Conservation (phyloP, 345 rosid species). For the Stellera chamaejasme region DNA sequence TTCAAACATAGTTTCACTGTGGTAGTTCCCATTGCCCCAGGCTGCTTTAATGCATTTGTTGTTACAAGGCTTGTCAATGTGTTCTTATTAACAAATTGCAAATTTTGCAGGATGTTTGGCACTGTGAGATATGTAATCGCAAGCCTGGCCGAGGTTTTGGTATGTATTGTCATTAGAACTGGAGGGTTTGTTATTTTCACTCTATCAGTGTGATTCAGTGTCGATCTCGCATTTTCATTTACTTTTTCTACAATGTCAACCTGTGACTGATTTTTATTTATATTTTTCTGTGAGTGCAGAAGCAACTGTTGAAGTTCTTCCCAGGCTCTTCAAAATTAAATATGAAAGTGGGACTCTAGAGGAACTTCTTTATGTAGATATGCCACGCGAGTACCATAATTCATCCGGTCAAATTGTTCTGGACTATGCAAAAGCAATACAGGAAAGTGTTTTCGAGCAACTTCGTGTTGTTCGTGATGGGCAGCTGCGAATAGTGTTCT, state of each 20-base stretch:
- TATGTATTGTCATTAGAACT: conserved; percentile 22
- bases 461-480: conserved; percentile 99
- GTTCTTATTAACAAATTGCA: conserved; percentile 3
- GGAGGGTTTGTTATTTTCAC: no score
- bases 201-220: background rate
- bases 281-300: conserved; percentile 35
- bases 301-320: conserved; percentile 96
- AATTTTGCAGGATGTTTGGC: conserved; percentile 88
- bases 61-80: background rate
- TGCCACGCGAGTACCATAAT: conserved; percentile 91
- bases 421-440: conserved; percentile 98
- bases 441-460: conserved; percentile 98
- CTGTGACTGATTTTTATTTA: conserved; percentile 2
- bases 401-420: conserved; percentile 90
- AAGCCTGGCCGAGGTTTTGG: conserved; percentile 99
- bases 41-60: no score
- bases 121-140: conserved; percentile 93
- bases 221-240: no score
- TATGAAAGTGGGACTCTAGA: conserved; percentile 98
- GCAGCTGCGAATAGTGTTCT: conserved; percentile 87
- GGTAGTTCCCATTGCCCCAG: no score
- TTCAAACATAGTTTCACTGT: no score
- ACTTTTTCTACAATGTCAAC: background rate
- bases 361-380: conserved; percentile 91
- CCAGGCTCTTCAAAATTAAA: conserved; percentile 96